Base-by-base conservation (phyloP, 2,329 filamentous ascomycete species). In the Talaromyces islandicus region DNA sequence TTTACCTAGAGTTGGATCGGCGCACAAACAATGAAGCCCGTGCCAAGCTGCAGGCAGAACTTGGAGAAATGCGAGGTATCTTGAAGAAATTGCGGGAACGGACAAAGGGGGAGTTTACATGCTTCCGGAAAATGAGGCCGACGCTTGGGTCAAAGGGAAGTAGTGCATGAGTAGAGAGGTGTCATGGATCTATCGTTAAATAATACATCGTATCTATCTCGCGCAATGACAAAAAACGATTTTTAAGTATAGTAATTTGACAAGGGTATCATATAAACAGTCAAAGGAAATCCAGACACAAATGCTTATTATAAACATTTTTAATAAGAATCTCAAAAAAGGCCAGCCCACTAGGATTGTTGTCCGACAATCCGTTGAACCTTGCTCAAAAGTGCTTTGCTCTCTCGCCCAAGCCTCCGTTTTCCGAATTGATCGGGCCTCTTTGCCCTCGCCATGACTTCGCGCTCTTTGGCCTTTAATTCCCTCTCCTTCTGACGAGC, bases 21-120 rank as follows among this genome's bases (percentile, higher is more conserved):
- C 87, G 92, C 55, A 97, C 94, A 57, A 92, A 96, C 70, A 92
- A 94, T 67, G 88, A 91, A 62, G 92, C 92, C 3, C 83, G 94
- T 56, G 83, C 86, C 11, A 82, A 84, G 62, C 78, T 99, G 66
- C 93, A 97, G 77, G 87, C 85, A 58, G 93, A 97, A 78, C 77
- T 99, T 65, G 90, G 91, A 2, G 91, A 92, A 71, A 92, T 99
- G 90, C 85, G 93, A 63, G 87, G 84, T 55, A 87, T 93, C 52
- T 78, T 99, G 65, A 97, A 97, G 83, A 85, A 85, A 67, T 77
- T 96, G 65, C 81, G 91, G 60, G 91, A 96, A 70, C 85, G 86
- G 51, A 93, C 89, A 66, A 88, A 88, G 76, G 91, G 87, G 64
- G 90, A 95, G 74, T 96, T 96, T 79, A 85, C 87, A n/a, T 92